Conservation (phyloP, 2,329 filamentous ascomycete genomes). For the Penicillium sclerotiorum region DNA sequence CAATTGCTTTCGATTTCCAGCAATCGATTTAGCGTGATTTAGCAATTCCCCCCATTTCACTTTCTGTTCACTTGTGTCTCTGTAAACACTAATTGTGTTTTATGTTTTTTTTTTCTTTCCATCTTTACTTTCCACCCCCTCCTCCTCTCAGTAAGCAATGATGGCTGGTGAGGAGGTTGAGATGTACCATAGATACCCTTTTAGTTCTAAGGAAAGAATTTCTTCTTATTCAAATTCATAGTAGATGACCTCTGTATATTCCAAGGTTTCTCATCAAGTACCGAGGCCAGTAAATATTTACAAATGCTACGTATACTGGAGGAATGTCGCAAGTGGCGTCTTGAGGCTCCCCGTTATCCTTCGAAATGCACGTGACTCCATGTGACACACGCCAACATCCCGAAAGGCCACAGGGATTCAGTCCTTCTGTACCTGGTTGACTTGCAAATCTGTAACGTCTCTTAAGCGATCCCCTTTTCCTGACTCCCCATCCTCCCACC, state of each 20-base stretch:
- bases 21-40: slow-evolving; percentile 1
- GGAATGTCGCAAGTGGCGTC: too few relatives aligned
- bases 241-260: too few relatives aligned
- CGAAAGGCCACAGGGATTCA: slow-evolving; percentile 7
- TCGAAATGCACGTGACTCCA: slow-evolving; percentile 10
- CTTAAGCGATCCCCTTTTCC: neutral
- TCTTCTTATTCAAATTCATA: too few relatives aligned
- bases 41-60: neutral
- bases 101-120: too few relatives aligned
- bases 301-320: too few relatives aligned
- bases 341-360: neutral
- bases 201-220: too few relatives aligned
- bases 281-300: too few relatives aligned
- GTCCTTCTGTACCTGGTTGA: slow-evolving; percentile 11
- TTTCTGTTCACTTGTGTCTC: neutral
- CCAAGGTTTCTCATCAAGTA: too few relatives aligned
- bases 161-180: too few relatives aligned
- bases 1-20: slow-evolving; percentile 5
- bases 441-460: slow-evolving; percentile 6
- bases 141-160: too few relatives aligned
- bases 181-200: too few relatives aligned
- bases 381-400: slow-evolving; percentile 19
- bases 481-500: neutral
- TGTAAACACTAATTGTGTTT: slow-evolving; percentile 10
- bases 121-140: too few relatives aligned